Base-by-base conservation (phyloP, 2,329 filamentous ascomycete species). In the Penicillium glabrum region DNA sequence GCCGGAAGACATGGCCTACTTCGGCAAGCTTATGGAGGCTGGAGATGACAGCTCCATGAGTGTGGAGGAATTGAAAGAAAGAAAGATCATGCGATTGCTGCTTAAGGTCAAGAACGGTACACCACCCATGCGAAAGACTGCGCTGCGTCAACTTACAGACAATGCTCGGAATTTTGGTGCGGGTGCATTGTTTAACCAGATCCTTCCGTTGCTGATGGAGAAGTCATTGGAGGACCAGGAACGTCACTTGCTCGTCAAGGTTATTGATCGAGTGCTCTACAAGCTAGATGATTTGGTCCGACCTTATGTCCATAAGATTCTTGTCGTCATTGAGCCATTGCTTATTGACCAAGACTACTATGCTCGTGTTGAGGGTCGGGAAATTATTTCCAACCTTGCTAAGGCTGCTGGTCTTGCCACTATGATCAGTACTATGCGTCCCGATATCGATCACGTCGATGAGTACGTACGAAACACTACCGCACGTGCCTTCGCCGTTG, bases 321-420 rank as follows among this genome's bases (percentile, higher is more conserved):
- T 99, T 56, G 95, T 99, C 52, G 95, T 99, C 71, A 99, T 99
- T 67, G 96, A 99, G 75, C 95, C 95, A n/a, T 82, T 99, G 49
- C 89, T 99, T 64, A 99, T 99, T 69, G 96, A 99, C 72, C 95
- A 99, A 79, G 96, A 99, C 77, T 99, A 99, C 78, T 99, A 99
- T 75, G 95, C 96, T 43, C 89, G 95, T 73, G 95, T 99, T 5
- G 95, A 99, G 76, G 95, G 95, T 75, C 91, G 95, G 66, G 95
- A 99, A 75, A 99, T 99, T 67, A 99, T 99, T 67, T 98, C 93
- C 54, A 99, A 99, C 73, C 85, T 99, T 49, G 90, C 90, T 72
- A 99, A 99, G 77, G 95, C 95, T 24, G 95, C 96, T 60, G 96
- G 95, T 72, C 84, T 99, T 53, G 95, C 95, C 19, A 95, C 96